Evolutionary conservation across 805 yeast species (phyloP), one percentile per base, ranked within the genome.

Genomic region (Schizosaccharomyces cryophilus): DNA sequence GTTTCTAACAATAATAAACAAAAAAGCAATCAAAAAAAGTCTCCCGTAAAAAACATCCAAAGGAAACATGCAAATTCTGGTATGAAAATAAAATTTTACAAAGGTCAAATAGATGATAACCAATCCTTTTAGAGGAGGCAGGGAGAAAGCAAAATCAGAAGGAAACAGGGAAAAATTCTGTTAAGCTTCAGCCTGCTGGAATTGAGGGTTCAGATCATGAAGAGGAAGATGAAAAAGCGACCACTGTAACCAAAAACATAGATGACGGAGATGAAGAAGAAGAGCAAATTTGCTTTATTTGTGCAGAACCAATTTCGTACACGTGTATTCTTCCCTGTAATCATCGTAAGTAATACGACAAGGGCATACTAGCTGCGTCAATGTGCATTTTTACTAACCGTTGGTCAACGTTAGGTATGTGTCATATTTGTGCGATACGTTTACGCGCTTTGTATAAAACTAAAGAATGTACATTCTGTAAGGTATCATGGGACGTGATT

Each of bases 261-360:
- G 54, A n/a, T 26, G 59, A 40, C 21, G 63, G 62, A n/a, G 60
- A 59, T 15, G 54, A 59, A 9, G 61, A 42, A 21, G 54, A 40
- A n/a, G 63, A 65, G 15, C 77, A 77, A 13, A 67, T 72, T 40
- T 89, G 96, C 75, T 72, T 88, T 26, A 85, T 93, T 62, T 93
- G 99, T 73, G 93, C 96, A 0, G 84, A 85, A 58, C 73, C 73
- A 38, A 75, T 87, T 31, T 65, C 66, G n/a, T 78, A 76, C 65
- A 80, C 82, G 2, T 87, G 95, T 0, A 67, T 85, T 9, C 78
- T 93, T 1, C 85, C 87, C 0, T 93, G 99, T 71, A 81, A 83
- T 66, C 97, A 93, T 69, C 77, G 75, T 56, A 56, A 15, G 60
- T 56, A 1, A 1, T 51, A 15, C 31, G 9, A 9, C 15, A 45